A percentile compares a stretch with the other conserved stretches of the same genome.
Conservation (phyloP, 129 eudicot species). For the Rutidosis leptorrhynchoides region DNA sequence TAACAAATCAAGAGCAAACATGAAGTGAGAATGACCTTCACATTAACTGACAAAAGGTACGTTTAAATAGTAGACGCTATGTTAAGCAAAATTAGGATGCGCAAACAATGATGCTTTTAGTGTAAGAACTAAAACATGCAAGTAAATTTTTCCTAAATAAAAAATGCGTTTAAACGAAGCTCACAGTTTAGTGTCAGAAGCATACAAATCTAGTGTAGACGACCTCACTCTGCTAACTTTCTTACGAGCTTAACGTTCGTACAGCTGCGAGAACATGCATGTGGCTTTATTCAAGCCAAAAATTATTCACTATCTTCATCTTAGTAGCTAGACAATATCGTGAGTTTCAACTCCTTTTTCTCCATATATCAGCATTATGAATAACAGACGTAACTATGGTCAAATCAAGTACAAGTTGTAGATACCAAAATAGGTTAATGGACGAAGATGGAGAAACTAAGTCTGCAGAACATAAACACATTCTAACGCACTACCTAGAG, state of each 20-base stretch:
- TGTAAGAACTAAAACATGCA: background rate
- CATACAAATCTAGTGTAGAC: background rate
- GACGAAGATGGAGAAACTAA: too few relatives aligned
- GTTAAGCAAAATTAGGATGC: background rate
- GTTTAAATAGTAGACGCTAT: too few relatives aligned
- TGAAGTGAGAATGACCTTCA: too few relatives aligned
- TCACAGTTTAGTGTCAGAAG: background rate
- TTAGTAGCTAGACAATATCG: background rate
- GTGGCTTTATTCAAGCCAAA: background rate
- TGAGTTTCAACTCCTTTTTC: too few relatives aligned
- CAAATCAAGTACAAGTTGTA: too few relatives aligned
- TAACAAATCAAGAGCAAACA: too few relatives aligned
- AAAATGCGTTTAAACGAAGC: background rate
- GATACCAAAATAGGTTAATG: too few relatives aligned
- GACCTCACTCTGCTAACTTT: background rate
- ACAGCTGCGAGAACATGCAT: background rate
- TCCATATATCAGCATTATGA: too few relatives aligned
- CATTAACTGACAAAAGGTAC: too few relatives aligned
- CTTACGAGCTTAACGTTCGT: background rate
- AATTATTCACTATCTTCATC: background rate
- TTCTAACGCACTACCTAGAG: too few relatives aligned
- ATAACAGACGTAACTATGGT: too few relatives aligned
- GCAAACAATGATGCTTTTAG: constrained; percentile 5
- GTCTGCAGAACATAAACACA: too few relatives aligned
- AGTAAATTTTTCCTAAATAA: background rate